Conservation (phyloP, 345 rosid genomes). For the Alliaria petiolata region DNA sequence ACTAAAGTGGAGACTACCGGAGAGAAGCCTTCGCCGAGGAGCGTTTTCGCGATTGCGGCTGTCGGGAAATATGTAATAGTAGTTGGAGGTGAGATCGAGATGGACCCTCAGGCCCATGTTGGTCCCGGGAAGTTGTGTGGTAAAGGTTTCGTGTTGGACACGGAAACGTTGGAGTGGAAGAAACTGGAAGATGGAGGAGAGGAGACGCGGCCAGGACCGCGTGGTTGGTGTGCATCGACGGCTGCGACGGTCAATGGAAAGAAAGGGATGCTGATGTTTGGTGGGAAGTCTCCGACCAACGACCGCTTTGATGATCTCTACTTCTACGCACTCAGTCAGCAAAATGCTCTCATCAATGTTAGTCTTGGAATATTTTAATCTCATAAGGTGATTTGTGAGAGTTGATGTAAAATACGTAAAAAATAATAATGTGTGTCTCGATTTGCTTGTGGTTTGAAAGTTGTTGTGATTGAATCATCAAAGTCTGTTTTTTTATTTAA, state of each 20-base stretch:
- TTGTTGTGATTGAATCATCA: too few species aligned
- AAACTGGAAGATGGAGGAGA: conserved; percentile 1
- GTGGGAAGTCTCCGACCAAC: conserved; percentile 15
- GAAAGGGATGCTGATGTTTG: conserved; percentile 23
- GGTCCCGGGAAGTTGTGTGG: conserved; percentile 13
- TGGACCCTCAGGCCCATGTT: not conserved
- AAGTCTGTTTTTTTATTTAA: not conserved
- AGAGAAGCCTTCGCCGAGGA: conserved; percentile 5
- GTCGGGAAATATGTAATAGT: conserved; percentile 11
- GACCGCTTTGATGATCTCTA: conserved; percentile 13
- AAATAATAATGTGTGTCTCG: not conserved
- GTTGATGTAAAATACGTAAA: not conserved
- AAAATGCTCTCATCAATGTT: not conserved
- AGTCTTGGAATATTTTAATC: not conserved
- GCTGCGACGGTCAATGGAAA: conserved; percentile 4
- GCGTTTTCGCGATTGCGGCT: conserved; percentile 10
- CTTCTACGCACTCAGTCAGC: not conserved
- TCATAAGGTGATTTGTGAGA: not conserved
- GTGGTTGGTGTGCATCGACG: conserved; percentile 13
- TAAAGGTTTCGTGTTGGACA: conserved; percentile 5
- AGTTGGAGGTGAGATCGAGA: conserved; percentile 14
- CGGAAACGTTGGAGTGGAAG: conserved; percentile 14
- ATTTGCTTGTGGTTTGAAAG: too few species aligned
- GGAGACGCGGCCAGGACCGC: not conserved
- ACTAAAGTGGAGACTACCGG: conserved; percentile 8